Conservation (phyloP, 495 filamentous ascomycete species). For the Oidiodendron maius region DNA sequence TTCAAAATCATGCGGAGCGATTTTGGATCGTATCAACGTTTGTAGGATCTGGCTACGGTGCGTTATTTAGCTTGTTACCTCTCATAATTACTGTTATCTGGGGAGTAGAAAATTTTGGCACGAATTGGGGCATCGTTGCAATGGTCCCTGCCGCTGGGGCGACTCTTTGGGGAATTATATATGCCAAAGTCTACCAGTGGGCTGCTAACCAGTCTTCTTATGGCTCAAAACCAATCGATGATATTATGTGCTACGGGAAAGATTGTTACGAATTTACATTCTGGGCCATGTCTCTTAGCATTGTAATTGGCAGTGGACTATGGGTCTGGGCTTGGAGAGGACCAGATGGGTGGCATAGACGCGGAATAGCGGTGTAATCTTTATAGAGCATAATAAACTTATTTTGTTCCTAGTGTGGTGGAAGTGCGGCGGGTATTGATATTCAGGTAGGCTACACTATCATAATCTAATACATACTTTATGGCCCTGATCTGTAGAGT, state of each 20-base stretch:
- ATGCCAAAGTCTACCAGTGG: constrained; percentile 72
- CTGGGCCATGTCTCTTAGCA: constrained; percentile 72
- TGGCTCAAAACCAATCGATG: constrained; percentile 25
- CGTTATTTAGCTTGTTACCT: constrained; percentile 79
- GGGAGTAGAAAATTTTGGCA: constrained; percentile 98
- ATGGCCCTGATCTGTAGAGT: too few relatives aligned
- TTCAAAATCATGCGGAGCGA: constrained; percentile 57
- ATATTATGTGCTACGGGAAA: constrained; percentile 63
- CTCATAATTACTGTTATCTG: constrained; percentile 92
- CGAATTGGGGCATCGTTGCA: constrained; percentile 93
- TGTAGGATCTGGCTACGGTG: constrained; percentile 87
- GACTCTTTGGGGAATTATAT: constrained; percentile 78
- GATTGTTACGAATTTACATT: constrained; percentile 73
- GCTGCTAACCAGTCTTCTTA: constrained; percentile 33
- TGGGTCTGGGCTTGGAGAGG: constrained; percentile 81
- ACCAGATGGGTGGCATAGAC: constrained; percentile 63
- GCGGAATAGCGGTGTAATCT: constrained; percentile 74
- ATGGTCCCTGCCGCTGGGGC: constrained; percentile 84
- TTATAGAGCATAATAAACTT: too few relatives aligned
- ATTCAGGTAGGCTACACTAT: too few relatives aligned
- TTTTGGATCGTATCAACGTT: constrained; percentile 77
- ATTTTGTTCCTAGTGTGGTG: too few relatives aligned
- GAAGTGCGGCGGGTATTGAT: too few relatives aligned
- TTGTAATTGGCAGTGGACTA: constrained; percentile 68
- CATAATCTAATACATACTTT: too few relatives aligned